Percentiles rank a stretch among this genome's conserved stretches.
These are phyloP conservation scores for Clitopilus hobsonii DNA, from an alignment of 768 basidiomycete genomes.

Conservation along the genomic window DNA sequence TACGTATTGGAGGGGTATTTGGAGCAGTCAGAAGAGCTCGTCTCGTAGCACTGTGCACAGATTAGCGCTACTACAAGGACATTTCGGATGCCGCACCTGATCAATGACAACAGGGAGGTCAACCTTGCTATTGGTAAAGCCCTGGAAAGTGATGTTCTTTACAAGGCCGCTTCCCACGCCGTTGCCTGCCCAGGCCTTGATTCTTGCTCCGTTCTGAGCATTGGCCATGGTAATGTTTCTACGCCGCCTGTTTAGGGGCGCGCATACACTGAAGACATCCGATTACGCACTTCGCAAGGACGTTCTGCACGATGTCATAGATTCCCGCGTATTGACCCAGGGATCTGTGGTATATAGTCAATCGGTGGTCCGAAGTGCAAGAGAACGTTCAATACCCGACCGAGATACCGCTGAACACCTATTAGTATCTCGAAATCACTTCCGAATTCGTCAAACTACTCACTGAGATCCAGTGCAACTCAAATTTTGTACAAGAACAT, in stretches of 20 bases:
- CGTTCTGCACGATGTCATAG: constrained; percentile 60
- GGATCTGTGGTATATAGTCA: constrained; percentile 32
- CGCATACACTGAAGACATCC: background rate
- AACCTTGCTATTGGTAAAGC: constrained; percentile 48
- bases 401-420: constrained; percentile 42
- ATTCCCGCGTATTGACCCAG: constrained; percentile 50
- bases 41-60: constrained; percentile 40
- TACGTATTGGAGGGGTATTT: constrained; percentile 49
- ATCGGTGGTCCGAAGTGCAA: background rate
- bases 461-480: constrained; percentile 56
- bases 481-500: constrained; percentile 51
- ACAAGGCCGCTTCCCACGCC: constrained; percentile 56
- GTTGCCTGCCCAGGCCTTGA: constrained; percentile 63
- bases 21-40: constrained; percentile 40
- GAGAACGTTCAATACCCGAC: constrained; percentile 31
- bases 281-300: constrained; percentile 38
- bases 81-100: constrained; percentile 23
- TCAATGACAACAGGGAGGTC: constrained; percentile 59
- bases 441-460: constrained; percentile 11
- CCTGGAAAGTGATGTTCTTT: constrained; percentile 50
- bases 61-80: background rate
- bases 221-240: constrained; percentile 59
- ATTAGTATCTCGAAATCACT: background rate
- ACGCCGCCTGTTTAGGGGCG: background rate
- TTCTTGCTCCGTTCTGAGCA: constrained; percentile 62